Base-by-base conservation (phyloP, 495 filamentous ascomycete genomes). In the Xylaria intraflava region DNA sequence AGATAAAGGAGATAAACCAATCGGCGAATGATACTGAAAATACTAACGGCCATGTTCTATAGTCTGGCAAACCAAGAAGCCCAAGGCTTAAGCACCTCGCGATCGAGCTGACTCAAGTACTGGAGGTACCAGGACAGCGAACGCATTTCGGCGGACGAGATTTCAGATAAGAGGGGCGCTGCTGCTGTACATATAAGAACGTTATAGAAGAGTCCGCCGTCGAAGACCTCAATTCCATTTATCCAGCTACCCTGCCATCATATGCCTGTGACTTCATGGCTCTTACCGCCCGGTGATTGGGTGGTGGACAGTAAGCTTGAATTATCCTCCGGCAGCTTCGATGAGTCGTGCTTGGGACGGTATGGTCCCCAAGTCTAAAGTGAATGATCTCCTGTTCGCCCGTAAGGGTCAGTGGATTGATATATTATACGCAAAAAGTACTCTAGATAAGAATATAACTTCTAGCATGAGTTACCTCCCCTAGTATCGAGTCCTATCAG, bases 11-110 rank as follows among this genome's bases (percentile, higher is more conserved):
- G 27, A 14, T 40, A 72, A 61, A 43, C 48, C 29, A 46, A 59
- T 40, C n/a, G 48, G 24, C 16, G 23, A 14, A 24, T 11, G 16
- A 17, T 46, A 46, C 38, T 8, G 20, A 24, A 7, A 12, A 19
- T 46, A 6, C 43, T 46, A 40, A 53, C 48, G 19, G 6, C 26
- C 20, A 7, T 11, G 2, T 23, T 30, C 53, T 67, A 46, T 65
- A 94, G 88, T 86, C 66, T 94, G 88, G 88, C 88, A 94, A 80
- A 89, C 80, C 65, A 83, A 90, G 71, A 90, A 90, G 79, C 74
- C 74, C 56, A 70, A 71, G 59, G 58, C 62, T 43, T 73, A 73
- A 61, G 52, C 40, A 46, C 65, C 67, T 60, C 36, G 39, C 17
- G 1, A 36, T 47, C 27, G 36, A 33, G 27, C 19, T 14, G 22